Percentiles rank a stretch among this genome's conserved stretches.
Evolutionary conservation across 2,329 filamentous ascomycete species (phyloP).

Genomic region (Neonectria hederae): DNA sequence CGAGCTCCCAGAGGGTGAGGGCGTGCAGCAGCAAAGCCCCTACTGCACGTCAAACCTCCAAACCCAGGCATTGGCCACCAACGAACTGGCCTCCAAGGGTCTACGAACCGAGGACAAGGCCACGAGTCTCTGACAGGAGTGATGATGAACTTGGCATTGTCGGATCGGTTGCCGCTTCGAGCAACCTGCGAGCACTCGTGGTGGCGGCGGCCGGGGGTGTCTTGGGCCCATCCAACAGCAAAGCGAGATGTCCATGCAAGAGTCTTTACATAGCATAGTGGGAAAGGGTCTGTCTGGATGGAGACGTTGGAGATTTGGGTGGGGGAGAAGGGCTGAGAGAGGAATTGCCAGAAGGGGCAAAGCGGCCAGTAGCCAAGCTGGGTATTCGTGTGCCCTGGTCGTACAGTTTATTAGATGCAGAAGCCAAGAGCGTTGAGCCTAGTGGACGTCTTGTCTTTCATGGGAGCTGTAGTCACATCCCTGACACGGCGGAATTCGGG

Average conservation of each 20-base stretch:
- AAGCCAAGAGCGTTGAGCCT: not conserved
- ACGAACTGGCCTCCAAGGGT: conserved; percentile 8
- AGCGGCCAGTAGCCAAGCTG: too few relatives aligned
- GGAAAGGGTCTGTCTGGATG: not conserved
- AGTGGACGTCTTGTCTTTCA: not conserved
- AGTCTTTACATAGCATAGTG: too few relatives aligned
- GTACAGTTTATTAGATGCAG: too few relatives aligned
- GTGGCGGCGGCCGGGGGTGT: not conserved
- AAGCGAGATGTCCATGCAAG: too few relatives aligned
- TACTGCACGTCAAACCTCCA: conserved; percentile 7
- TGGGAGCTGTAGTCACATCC: not conserved
- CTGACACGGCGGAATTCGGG: not conserved
- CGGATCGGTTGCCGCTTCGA: not conserved
- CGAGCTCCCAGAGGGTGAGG: not conserved
- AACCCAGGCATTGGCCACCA: not conserved
- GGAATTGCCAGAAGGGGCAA: not conserved
- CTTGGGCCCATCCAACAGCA: not conserved
- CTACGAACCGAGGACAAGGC: not conserved
- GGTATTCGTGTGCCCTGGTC: too few relatives aligned
- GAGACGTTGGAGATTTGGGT: not conserved
- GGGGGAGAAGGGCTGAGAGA: not conserved
- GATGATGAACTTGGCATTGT: not conserved
- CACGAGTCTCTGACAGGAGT: not conserved
- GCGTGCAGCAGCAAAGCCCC: not conserved
- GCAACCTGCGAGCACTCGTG: not conserved